These are phyloP conservation scores for Sparassis latifolia DNA, from an alignment of 1,284 basidiomycete species.

Conservation along the genomic window DNA sequence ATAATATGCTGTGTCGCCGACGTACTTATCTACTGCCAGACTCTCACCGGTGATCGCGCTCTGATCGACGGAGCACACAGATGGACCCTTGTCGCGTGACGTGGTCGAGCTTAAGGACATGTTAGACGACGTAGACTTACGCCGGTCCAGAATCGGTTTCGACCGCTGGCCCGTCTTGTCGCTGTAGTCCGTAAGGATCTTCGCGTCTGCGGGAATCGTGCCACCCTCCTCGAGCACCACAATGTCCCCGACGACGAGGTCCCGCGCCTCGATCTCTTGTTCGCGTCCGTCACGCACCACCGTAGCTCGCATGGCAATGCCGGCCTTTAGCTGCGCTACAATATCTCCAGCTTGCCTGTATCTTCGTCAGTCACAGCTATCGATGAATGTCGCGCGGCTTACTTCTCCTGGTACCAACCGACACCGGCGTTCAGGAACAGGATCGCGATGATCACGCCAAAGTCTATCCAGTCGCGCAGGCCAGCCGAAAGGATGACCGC, in stretches of 20 bases:
- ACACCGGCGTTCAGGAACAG: constrained; percentile 8
- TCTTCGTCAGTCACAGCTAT: background rate
- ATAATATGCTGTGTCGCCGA: constrained; percentile 7
- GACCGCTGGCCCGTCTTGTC: constrained; percentile 3
- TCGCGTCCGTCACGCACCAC: constrained; percentile 7
- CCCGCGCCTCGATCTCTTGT: constrained; percentile 7
- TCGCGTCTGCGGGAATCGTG: constrained; percentile 8
- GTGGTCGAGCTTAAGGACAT: background rate
- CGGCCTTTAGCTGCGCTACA: constrained; percentile 7
- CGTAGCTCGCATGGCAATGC: constrained; percentile 4
- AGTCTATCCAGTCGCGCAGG: constrained; percentile 8
- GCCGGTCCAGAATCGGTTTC: constrained; percentile 3
- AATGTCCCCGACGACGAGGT: constrained; percentile 6
- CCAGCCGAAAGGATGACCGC: constrained; percentile 5
- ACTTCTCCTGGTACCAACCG: constrained; percentile 10
- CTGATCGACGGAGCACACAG: constrained; percentile 5
- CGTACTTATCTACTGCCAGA: constrained; percentile 4
- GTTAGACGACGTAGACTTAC: background rate
- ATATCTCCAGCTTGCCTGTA: constrained; percentile 8
- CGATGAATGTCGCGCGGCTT: background rate
- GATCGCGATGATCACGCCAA: constrained; percentile 8
- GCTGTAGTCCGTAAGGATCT: constrained; percentile 6
- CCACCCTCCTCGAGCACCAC: constrained; percentile 5
- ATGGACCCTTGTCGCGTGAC: constrained; percentile 4
- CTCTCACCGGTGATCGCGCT: constrained; percentile 9